Conservation (phyloP, 2,329 filamentous ascomycete genomes). For the Colletotrichum ledebouriae region DNA sequence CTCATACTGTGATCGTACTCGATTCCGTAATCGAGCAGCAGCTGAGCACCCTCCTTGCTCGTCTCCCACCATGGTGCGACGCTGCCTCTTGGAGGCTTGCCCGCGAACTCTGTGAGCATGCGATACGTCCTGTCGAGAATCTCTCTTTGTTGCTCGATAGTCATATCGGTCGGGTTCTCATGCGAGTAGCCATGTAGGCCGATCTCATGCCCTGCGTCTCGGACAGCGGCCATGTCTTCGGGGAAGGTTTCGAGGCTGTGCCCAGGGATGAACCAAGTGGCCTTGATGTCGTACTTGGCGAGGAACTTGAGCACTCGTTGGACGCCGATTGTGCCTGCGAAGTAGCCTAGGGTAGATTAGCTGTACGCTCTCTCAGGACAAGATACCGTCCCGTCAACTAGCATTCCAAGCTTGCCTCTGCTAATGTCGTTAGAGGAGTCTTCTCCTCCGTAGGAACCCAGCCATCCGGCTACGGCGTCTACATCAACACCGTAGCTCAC, state of each 20-base stretch:
- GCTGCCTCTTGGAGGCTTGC: conserved; percentile 78
- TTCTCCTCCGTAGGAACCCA: conserved; percentile 81
- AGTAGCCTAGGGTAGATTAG: conserved; percentile 63
- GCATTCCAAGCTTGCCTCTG: conserved; percentile 62
- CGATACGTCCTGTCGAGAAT: conserved; percentile 81
- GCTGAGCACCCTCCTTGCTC: conserved; percentile 74
- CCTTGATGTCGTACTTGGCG: conserved; percentile 78
- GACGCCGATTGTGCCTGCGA: conserved; percentile 76
- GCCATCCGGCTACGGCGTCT: conserved; percentile 82
- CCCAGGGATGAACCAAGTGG: conserved; percentile 66
- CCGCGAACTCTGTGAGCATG: conserved; percentile 76
- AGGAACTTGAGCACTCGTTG: conserved; percentile 78
- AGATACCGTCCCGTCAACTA: not conserved
- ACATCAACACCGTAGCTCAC: conserved; percentile 78
- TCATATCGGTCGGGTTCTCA: conserved; percentile 81
- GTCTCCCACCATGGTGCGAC: conserved; percentile 84
- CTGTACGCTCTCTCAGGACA: not conserved
- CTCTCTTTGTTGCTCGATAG: conserved; percentile 79
- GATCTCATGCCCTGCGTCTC: conserved; percentile 63
- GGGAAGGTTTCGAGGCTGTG: conserved; percentile 65
- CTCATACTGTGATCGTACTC: conserved; percentile 79
- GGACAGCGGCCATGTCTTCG: conserved; percentile 58
- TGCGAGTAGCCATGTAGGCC: conserved; percentile 80
- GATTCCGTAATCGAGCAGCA: conserved; percentile 75
- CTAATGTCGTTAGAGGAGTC: conserved; percentile 80